Base-by-base conservation (phyloP, 371 early-diverging fungal genomes). In the Spraguea lophii region DNA sequence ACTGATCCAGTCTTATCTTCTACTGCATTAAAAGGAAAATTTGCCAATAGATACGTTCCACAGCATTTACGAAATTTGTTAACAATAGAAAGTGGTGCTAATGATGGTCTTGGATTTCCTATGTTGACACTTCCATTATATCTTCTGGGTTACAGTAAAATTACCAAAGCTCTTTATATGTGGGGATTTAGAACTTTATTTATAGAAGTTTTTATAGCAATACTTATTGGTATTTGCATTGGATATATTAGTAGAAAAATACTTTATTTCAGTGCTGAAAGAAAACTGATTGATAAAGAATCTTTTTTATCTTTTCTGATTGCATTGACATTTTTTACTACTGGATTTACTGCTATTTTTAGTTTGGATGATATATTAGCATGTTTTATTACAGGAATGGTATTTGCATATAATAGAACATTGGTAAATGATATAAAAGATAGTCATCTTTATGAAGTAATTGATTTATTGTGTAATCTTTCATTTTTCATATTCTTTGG, bases 1-100 rank as follows among this genome's bases (percentile, higher is more conserved):
- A 93, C 91, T 0, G 91, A 93, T 73, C 90, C 91, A 1, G 86
- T 91, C 3, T 63, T 92, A 44, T 82, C 88, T 48, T 85, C 83
- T 70, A 79, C 83, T 0, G 80, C 90, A 16, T 78, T 90, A 6
- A 84, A 84, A 59, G 90, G 93, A 12, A 73, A 77, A 41, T 89
- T 87, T 75, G 88, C 93, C 0, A 85, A 84, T 56, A 76, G 76
- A 47, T 75, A 84, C 47, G 81, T 92, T 7, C 83, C 88, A 0
- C 52, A 64, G 7, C 62, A 79, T 36, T 72, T 90, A 10, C 79
- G 89, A 21, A 63, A 82, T 47, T 65, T 89, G 4, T 65, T 92
- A 15, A 75, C 81, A 0, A 81, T 81, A 10, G 93, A 92, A 62
- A 67, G 59, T 47, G 65, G 73, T 16, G 55, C 62, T 24, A 72